Evolutionary conservation across 805 yeast genomes (phyloP).

Genomic region (Yamadazyma nakazawae): DNA sequence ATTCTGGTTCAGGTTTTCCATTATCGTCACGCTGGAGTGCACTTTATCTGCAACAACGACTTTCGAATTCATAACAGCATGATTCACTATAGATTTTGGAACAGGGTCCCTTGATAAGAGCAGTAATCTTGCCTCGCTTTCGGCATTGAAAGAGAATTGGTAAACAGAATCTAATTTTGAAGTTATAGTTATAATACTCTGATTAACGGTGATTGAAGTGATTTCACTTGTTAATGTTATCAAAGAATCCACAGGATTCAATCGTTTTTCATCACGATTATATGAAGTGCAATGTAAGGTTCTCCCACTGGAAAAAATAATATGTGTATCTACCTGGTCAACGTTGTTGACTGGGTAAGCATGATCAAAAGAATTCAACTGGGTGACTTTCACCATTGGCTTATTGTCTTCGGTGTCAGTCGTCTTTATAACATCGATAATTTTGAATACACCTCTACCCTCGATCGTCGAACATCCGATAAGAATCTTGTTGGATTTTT

Average conservation of each 20-base stretch:
- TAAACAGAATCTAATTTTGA: conserved; percentile 36
- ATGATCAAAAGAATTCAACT: conserved; percentile 31
- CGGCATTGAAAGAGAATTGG: conserved; percentile 21
- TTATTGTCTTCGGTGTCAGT: conserved; percentile 14
- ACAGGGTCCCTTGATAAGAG: conserved; percentile 28
- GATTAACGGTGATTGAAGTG: conserved; percentile 20
- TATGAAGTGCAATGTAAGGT: conserved; percentile 32
- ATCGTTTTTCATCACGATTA: conserved; percentile 27
- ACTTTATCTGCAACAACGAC: conserved; percentile 34
- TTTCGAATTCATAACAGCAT: conserved; percentile 19
- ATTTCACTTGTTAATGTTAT: conserved; percentile 30
- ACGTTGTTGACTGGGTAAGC: conserved; percentile 32
- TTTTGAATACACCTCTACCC: conserved; percentile 29
- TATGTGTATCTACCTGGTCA: conserved; percentile 29
- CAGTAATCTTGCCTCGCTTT: conserved; percentile 5
- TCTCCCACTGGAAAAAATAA: conserved; percentile 31
- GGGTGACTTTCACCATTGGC: conserved; percentile 21
- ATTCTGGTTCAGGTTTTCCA: conserved; percentile 13
- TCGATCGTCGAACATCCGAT: conserved; percentile 11
- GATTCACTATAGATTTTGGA: conserved; percentile 33
- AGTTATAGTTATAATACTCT: conserved; percentile 20
- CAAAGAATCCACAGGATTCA: conserved; percentile 25
- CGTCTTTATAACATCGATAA: conserved; percentile 28
- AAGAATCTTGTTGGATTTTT: conserved; percentile 35
- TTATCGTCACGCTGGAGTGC: conserved; percentile 28